Evolutionary conservation across 805 yeast species (phyloP), one percentile per base, ranked within the genome.

Genomic region (Candida pini): DNA sequence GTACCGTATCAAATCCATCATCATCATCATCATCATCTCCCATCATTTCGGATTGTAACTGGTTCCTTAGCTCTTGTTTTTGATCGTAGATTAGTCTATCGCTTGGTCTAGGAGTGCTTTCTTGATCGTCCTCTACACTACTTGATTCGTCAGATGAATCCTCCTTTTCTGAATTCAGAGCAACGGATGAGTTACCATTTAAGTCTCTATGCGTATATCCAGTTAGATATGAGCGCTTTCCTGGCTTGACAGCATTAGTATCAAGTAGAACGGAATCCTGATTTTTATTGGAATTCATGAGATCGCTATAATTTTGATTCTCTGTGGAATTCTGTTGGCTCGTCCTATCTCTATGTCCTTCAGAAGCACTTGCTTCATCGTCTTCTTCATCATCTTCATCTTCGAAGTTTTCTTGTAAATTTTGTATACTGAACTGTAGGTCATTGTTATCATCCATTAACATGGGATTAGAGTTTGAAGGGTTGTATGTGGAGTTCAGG

Each of bases 401-500:
- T 20, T 48, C 50, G 25, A 39, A 46, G 7, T 44, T 47, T 26
- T 45, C 48, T n/a, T 43, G 45, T 5, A 47, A 17, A 24, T 51
- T 36, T 31, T 43, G 40, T 6, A 42, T 43, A 30, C 53, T 44
- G 23, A 48, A 45, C 28, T 50, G 51, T 8, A 45, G 35, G 15
- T 53, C 52, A 23, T 44, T 40, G 35, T 45, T 52, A 30, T 53
- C 58, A 18, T 54, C 58, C 29, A 47, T 55, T 13, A 51, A 38
- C 23, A 61, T 43, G 6, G 66, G 66, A 17, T 51, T 47, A 10
- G 49, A 48, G 26, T 38, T 48, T 2, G 47, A 35, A 5, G 42
- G 34, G 18, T 42, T 47, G 27, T 44, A 48, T 4, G 55, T 50
- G 8, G 66, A 62, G 26, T 56, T 53, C 31, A 60, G 51, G 4